A percentile compares a stretch with the other conserved stretches of the same genome.
These are phyloP conservation scores for Ceratobasidium papillatum DNA, from an alignment of 1,284 basidiomycete genomes.

Conservation along the genomic window DNA sequence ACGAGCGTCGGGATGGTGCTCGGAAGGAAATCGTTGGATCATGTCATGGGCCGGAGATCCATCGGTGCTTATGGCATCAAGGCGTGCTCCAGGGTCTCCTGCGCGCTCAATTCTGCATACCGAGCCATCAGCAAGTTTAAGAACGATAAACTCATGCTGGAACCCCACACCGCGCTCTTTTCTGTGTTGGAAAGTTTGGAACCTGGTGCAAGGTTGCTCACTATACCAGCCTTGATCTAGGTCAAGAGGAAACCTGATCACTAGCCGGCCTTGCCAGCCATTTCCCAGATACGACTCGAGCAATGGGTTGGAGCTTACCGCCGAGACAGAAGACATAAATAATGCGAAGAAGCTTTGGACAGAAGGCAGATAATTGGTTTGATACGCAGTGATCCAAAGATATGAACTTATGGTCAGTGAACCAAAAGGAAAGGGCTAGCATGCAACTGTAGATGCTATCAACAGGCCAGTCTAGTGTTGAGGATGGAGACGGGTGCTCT, in stretches of 20 bases:
- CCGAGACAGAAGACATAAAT: no score
- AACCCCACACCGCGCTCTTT: constrained; percentile 4
- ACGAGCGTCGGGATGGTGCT: neutral
- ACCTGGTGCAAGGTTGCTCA: constrained; percentile 1
- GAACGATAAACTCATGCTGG: constrained; percentile 20
- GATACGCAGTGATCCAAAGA: no score
- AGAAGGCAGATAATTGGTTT: no score
- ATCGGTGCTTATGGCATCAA: neutral
- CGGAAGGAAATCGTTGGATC: neutral
- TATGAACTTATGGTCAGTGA: no score
- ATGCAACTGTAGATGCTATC: no score
- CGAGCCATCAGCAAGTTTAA: neutral
- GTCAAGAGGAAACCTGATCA: neutral
- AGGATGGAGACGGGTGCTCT: no score
- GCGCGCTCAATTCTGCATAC: constrained; percentile 2
- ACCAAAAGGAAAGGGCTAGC: no score
- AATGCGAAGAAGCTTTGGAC: no score
- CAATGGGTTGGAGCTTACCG: no score
- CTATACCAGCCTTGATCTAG: constrained; percentile 2
- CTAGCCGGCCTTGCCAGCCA: no score
- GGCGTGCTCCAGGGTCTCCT: neutral
- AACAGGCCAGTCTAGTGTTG: no score
- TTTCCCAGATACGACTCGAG: no score
- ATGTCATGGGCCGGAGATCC: neutral
- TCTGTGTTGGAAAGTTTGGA: neutral